These are phyloP conservation scores for Fonsecaea monophora DNA, from an alignment of 2,329 filamentous ascomycete species.

Conservation along the genomic window DNA sequence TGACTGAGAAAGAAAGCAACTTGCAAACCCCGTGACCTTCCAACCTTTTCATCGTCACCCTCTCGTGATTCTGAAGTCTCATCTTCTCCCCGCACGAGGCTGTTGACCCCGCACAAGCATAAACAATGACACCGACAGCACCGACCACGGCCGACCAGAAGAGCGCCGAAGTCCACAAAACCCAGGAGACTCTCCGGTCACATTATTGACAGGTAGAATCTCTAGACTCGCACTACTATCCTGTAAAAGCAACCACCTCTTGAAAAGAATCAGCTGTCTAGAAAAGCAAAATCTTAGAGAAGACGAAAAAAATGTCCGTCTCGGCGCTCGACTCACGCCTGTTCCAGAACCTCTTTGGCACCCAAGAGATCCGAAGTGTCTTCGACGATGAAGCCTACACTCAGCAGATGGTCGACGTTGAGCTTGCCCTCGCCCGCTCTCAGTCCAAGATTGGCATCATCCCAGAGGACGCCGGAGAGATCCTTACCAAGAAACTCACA, in stretches of 20 bases:
- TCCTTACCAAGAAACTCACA: constrained; percentile 33
- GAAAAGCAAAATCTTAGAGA: not conserved
- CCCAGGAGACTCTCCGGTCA: constrained; percentile 2
- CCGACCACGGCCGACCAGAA: not conserved
- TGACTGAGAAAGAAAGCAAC: not conserved
- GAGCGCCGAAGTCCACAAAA: not conserved
- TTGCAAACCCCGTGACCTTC: not conserved
- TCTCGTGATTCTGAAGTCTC: not conserved
- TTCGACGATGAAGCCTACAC: constrained; percentile 42
- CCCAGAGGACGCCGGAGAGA: constrained; percentile 35
- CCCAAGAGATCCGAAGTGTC: constrained; percentile 40
- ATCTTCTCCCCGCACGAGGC: constrained; percentile 18
- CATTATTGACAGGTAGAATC: not conserved
- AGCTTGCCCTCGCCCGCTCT: constrained; percentile 40
- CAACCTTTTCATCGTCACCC: too few relatives aligned
- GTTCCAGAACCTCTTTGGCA: constrained; percentile 42
- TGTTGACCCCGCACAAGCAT: constrained; percentile 2
- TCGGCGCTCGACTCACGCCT: constrained; percentile 41
- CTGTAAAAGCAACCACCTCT: not conserved
- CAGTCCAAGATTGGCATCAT: constrained; percentile 40
- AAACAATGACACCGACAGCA: not conserved
- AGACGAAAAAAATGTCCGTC: constrained; percentile 35
- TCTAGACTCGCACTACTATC: not conserved
- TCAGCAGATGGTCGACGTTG: constrained; percentile 36
- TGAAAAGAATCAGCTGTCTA: not conserved